Percentiles rank a stretch among this genome's conserved stretches.
Conservation (phyloP, 768 basidiomycete species). For the Mycena albidolilacea region DNA sequence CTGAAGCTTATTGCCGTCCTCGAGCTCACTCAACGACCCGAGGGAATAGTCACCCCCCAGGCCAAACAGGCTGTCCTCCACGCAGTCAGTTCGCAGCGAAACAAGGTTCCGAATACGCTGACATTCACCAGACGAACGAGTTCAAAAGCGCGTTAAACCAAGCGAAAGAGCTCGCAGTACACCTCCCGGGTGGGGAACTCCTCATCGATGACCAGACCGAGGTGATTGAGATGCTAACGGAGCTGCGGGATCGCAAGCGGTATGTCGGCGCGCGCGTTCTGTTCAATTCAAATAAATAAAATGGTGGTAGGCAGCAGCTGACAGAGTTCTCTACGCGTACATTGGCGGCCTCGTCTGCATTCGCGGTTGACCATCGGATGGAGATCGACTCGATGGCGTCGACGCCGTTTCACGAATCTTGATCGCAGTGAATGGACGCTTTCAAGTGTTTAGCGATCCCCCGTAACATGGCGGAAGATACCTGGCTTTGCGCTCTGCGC, state of each 20-base stretch:
- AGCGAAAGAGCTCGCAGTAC: conserved; percentile 71
- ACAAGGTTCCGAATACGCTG: too few relatives aligned
- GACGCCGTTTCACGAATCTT: conserved; percentile 66
- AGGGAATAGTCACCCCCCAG: conserved; percentile 68
- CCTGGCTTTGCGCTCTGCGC: background rate
- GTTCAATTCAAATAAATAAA: conserved; percentile 1
- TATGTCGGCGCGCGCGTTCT: conserved; percentile 44
- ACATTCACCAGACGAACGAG: conserved; percentile 72
- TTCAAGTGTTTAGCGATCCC: background rate
- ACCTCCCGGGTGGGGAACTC: conserved; percentile 82
- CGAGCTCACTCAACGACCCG: conserved; percentile 70
- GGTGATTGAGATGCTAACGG: conserved; percentile 78
- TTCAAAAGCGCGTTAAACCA: conserved; percentile 71
- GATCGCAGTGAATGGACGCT: background rate
- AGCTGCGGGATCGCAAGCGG: conserved; percentile 75
- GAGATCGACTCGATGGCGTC: conserved; percentile 85
- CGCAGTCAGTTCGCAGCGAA: conserved; percentile 57
- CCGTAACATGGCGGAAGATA: background rate
- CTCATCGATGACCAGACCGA: conserved; percentile 78
- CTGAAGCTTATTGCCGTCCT: conserved; percentile 73
- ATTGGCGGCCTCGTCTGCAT: conserved; percentile 50
- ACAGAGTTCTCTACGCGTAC: conserved; percentile 64
- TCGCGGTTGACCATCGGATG: conserved; percentile 59
- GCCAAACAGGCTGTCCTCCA: conserved; percentile 78
- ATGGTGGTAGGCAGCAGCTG: conserved; percentile 65